phyloP scores from a whole-genome alignment of 208 protist genomes.

The Phytomonas francai region DNA sequence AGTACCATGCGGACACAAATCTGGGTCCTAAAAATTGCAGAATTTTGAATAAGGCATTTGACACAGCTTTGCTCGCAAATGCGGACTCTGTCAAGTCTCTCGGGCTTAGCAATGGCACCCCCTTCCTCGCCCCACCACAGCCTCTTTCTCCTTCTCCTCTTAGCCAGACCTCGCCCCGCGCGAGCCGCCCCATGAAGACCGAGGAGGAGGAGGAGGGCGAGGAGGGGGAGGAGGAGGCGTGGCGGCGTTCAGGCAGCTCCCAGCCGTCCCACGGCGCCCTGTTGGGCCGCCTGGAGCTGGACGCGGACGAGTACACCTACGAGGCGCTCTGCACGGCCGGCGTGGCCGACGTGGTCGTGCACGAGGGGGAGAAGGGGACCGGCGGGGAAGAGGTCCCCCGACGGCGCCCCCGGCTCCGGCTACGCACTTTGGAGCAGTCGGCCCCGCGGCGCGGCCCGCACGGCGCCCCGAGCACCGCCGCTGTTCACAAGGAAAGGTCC shows the following conservation, averaged over 20 bases:
- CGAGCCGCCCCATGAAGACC: too few species aligned
- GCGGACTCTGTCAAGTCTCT: too few species aligned
- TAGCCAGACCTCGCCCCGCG: too few species aligned
- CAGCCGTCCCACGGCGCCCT: background rate
- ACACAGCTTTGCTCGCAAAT: too few species aligned
- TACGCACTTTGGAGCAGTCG: background rate
- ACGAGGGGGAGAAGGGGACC: too few species aligned
- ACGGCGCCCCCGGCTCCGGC: background rate
- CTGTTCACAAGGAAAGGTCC: background rate
- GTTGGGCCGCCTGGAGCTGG: constrained; percentile 19
- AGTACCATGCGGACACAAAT: too few species aligned
- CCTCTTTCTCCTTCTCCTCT: too few species aligned
- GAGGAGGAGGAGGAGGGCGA: constrained; percentile 1
- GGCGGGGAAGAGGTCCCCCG: background rate
- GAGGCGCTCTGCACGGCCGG: constrained; percentile 39
- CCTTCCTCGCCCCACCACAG: too few species aligned
- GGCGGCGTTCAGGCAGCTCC: background rate
- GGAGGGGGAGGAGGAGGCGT: constrained; percentile 5
- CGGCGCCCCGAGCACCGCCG: background rate
- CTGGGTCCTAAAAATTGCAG: too few species aligned
- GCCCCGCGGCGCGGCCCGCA: background rate
- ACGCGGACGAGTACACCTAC: constrained; percentile 32
- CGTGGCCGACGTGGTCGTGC: constrained; percentile 10
- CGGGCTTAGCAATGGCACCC: too few species aligned
- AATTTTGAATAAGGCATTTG: too few species aligned